Base-by-base conservation (phyloP, 495 filamentous ascomycete genomes). In the Penicillium cataractarum region DNA sequence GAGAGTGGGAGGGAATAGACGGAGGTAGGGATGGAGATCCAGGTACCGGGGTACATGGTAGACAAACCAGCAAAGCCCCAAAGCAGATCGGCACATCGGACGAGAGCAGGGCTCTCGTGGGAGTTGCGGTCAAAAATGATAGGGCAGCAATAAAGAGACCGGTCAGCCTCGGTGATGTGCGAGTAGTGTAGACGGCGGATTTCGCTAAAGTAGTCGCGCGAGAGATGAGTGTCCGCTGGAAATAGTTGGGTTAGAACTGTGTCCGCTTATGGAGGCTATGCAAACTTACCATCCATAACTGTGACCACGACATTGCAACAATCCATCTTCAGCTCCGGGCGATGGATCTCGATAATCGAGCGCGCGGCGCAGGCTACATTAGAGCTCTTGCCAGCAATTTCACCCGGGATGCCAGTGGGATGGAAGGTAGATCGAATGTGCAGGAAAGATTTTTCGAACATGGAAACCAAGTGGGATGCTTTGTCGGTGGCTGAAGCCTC, bases 91-190 rank as follows among this genome's bases (percentile, higher is more conserved):
- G 87, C 87, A 39, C 89, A 86, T 26, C 88, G 83, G 55, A 90
- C 87, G n/a, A 89, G 76, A 17, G 82, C 77, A 31, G 87, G 86
- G 15, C 86, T 86, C 54, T 81, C 80, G 66, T 90, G 83, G 15
- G 87, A 84, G 67, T 90, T 90, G 61, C 88, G 85, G 70, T 90
- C 87, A 63, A 90, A 90, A 50, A 90, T 83, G 55, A 90, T 89
- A n/a, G 87, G 88, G 15, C 85, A 85, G 35, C 84, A 77, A 67
- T 90, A 90, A 31, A 90, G 67, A 3, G 87, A 86, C 3, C 82
- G 88, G 21, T 69, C 76, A 2, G 82, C 81, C 7, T 84, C 86
- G 19, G 83, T 80, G 39, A 81, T 75, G 60, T 87, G 74, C 3
- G 75, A 61, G 44, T 78, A 75, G 64, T 90, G 88, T 70, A 87